Base-by-base conservation (phyloP, 2,329 filamentous ascomycete species). In the Trichoderma lentiforme region DNA sequence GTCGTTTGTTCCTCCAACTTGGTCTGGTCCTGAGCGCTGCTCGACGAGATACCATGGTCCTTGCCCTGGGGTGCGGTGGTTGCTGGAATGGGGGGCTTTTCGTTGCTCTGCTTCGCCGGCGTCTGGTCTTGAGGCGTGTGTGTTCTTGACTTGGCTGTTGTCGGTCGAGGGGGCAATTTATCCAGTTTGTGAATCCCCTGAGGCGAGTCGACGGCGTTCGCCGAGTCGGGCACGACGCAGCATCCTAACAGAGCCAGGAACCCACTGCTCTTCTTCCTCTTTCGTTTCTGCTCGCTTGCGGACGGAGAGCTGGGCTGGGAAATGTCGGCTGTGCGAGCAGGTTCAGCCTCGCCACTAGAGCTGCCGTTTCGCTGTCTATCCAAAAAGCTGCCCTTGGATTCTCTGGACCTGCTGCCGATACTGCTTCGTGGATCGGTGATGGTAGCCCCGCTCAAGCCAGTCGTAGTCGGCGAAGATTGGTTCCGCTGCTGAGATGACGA, bases 331-430 rank as follows among this genome's bases (percentile, higher is more conserved):
- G 85, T 85, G 76, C 83, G 85, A 58, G 83, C 84, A 69, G 85
- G 85, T 74, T 86, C 86, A 75, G 85, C 87, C 78, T 84, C 86
- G 76, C 84, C 83, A 77, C 85, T 85, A 74, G 88, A 86, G 82
- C 90, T 93, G 76, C 89, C 89, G 82, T 92, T 92, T 77, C 89
- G 86, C 77, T 88, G 86, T 75, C 87, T 85, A 74, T 86, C 89
- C 70, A 89, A 82, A 76, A 91, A 89, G 81, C 90, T 92, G 75
- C 86, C 84, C 82, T 87, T 90, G 73, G 89, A 91, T 76, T 88
- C 89, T 81, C 89, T 91, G 63, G 91, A 92, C 75, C 86, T 86
- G 72, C 87, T 86, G 75, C 88, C 87, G 76, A 90, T 88, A 79
- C 88, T 91, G 77, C 89, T 89, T 79, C 86, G 84, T 71, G 86